Percentiles rank a stretch among this genome's conserved stretches.
phyloP scores from a whole-genome alignment of 164 flowering plant genomes.

The Houttuynia cordata region DNA sequence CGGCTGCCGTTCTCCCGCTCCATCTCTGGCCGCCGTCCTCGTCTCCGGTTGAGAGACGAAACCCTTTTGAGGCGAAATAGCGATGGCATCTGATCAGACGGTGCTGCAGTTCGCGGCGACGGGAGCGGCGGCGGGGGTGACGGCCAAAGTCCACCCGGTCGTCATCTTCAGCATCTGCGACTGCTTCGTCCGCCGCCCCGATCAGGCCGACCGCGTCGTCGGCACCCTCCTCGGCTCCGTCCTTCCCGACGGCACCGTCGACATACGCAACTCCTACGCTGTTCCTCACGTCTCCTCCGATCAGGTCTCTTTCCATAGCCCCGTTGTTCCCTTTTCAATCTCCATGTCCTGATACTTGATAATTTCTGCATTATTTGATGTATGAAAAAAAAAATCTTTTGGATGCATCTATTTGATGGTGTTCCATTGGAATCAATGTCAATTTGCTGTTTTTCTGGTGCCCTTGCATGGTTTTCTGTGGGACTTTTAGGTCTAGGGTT shows the following conservation, averaged over 20 bases:
- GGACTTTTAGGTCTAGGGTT: not conserved
- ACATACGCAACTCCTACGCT: constrained; percentile 81
- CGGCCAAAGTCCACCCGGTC: constrained; percentile 80
- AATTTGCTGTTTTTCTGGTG: not conserved
- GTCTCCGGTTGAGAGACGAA: not conserved
- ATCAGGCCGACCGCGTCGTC: constrained; percentile 82
- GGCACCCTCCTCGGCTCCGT: constrained; percentile 95
- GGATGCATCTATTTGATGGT: too few relatives aligned
- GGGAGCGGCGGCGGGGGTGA: constrained; percentile 30
- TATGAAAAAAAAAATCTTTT: too few relatives aligned
- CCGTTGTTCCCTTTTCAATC: too few relatives aligned
- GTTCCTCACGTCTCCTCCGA: constrained; percentile 89
- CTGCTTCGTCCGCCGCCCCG: constrained; percentile 79
- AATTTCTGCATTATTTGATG: too few relatives aligned
- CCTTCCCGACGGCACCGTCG: constrained; percentile 79
- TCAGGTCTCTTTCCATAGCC: too few relatives aligned
- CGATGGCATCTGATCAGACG: constrained; percentile 41
- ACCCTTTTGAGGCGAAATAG: not conserved
- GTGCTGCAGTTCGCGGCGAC: constrained; percentile 56
- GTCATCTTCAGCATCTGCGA: constrained; percentile 92
- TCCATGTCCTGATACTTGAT: too few relatives aligned
- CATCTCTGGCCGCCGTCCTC: not conserved
- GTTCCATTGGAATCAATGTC: too few relatives aligned
- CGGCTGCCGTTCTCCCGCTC: not conserved
- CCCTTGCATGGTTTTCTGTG: not conserved